These are phyloP conservation scores for Diversispora epigaea DNA, from an alignment of 192 early-diverging fungal species.

Conservation along the genomic window DNA sequence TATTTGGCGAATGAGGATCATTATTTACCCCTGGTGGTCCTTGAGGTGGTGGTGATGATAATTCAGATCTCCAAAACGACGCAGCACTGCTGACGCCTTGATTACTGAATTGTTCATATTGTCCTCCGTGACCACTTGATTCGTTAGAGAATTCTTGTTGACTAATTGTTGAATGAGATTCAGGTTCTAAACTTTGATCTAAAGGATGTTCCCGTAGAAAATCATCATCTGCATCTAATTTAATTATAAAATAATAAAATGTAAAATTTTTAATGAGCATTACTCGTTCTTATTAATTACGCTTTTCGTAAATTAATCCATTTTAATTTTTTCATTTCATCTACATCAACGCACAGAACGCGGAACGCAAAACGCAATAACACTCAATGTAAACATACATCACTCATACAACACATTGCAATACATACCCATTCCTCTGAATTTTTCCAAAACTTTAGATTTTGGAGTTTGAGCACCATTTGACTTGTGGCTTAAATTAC, in stretches of 20 bases:
- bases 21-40: constrained; percentile 4
- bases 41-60: constrained; percentile 30
- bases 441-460: constrained; percentile 30
- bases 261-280: background rate
- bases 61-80: constrained; percentile 29
- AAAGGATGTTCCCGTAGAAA: constrained; percentile 29
- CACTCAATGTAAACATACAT: no score
- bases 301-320: no score
- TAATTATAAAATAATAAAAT: background rate
- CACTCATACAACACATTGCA: background rate
- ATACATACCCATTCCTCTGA: constrained; percentile 32
- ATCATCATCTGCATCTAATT: constrained; percentile 30
- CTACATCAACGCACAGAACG: no score
- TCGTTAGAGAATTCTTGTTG: constrained; percentile 28
- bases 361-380: no score
- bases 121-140: background rate
- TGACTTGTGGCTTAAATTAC: constrained; percentile 33
- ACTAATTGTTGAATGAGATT: constrained; percentile 23
- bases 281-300: no score
- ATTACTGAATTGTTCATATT: constrained; percentile 24
- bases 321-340: no score
- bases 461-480: constrained; percentile 24
- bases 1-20: constrained; percentile 30
- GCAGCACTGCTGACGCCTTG: constrained; percentile 27
- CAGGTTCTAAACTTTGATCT: constrained; percentile 32